phyloP scores from a whole-genome alignment of 2,329 filamentous ascomycete genomes.

The Fusarium mangiferae region DNA sequence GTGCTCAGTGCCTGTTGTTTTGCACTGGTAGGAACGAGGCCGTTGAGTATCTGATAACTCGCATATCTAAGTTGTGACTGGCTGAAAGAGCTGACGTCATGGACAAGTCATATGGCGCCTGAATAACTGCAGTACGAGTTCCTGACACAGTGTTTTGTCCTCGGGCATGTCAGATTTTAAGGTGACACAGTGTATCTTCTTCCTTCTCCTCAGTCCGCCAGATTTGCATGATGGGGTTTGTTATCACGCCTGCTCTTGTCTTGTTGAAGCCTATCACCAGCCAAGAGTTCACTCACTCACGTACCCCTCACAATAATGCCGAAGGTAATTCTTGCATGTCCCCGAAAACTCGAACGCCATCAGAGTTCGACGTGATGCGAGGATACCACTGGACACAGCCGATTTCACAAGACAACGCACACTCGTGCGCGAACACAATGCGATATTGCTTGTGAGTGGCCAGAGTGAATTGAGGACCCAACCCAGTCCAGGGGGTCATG shows the following conservation, averaged over 20 bases:
- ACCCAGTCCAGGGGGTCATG: conserved; percentile 26
- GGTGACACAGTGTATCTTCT: conserved; percentile 34
- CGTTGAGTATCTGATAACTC: conserved; percentile 2
- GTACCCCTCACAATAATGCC: conserved; percentile 7
- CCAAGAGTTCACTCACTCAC: not conserved
- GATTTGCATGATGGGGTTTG: not conserved
- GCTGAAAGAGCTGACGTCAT: conserved; percentile 39
- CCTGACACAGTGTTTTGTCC: conserved; percentile 37
- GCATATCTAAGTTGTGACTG: conserved; percentile 14
- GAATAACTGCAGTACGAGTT: conserved; percentile 21
- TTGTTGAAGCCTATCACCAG: conserved; percentile 16
- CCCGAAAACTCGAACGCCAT: conserved; percentile 19
- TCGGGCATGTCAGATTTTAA: conserved; percentile 3
- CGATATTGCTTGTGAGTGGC: conserved; percentile 29
- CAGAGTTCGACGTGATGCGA: not conserved
- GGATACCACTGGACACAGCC: not conserved
- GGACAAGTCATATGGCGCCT: conserved; percentile 39
- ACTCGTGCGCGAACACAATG: conserved; percentile 22
- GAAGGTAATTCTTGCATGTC: conserved; percentile 20
- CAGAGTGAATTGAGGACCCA: conserved; percentile 27
- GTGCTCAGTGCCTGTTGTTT: not conserved
- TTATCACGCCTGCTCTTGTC: conserved; percentile 6
- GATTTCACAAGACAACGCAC: conserved; percentile 1
- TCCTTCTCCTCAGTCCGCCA: conserved; percentile 3
- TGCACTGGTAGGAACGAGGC: not conserved